These are phyloP conservation scores for Irpex lacteus DNA, from an alignment of 1,284 basidiomycete species.

Conservation along the genomic window DNA sequence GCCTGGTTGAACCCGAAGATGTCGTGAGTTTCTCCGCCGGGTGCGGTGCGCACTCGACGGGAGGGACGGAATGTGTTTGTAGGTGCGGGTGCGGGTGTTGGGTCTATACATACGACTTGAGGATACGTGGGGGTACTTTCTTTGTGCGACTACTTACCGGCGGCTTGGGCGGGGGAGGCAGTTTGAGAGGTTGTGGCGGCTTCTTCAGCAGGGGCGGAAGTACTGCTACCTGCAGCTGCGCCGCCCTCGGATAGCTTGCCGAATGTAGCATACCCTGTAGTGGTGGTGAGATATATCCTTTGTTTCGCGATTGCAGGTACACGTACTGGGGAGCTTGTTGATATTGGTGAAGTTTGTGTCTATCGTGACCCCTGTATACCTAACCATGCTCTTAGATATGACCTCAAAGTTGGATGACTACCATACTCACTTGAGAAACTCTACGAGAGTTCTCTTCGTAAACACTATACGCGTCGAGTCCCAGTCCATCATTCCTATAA, in stretches of 20 bases:
- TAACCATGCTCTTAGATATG: not conserved
- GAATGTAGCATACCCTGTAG: constrained; percentile 56
- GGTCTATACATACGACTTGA: not conserved
- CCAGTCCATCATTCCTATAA: constrained; percentile 72
- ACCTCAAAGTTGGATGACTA: no score
- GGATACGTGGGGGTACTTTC: not conserved
- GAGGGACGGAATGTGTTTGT: constrained; percentile 42
- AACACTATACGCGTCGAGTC: constrained; percentile 69
- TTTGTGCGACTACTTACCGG: not conserved
- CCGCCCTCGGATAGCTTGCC: constrained; percentile 38
- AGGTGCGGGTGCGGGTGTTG: constrained; percentile 14
- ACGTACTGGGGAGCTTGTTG: constrained; percentile 65
- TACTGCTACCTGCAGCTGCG: constrained; percentile 18
- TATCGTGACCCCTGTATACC: constrained; percentile 68
- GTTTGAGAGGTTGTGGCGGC: constrained; percentile 11
- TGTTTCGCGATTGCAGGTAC: not conserved
- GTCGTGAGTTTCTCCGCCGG: constrained; percentile 46
- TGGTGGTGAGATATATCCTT: not conserved
- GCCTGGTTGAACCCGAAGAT: constrained; percentile 33
- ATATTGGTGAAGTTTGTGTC: constrained; percentile 72
- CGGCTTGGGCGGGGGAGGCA: not conserved
- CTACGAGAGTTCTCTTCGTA: constrained; percentile 67
- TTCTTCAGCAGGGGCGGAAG: constrained; percentile 3
- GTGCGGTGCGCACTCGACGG: constrained; percentile 48
- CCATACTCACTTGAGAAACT: constrained; percentile 68